Evolutionary conservation across 441 rosid genomes (phyloP), one percentile per base, ranked within the genome.

Genomic region (Pelargonium fulgidum): DNA sequence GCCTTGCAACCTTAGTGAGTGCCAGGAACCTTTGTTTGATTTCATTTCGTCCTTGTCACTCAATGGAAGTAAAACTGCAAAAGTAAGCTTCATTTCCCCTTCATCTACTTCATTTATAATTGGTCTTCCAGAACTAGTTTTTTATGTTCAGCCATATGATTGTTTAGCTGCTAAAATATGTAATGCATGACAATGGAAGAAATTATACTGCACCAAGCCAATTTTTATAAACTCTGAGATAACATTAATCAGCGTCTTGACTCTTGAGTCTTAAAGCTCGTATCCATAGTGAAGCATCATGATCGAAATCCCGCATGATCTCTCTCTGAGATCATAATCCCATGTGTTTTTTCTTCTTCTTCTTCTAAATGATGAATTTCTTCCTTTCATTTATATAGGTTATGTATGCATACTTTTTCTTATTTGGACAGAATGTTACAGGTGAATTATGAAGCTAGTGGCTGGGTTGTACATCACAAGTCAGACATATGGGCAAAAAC

Each of bases 401-500:
- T 17, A 22, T 2, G 24, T 59, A 10, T 66, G 70, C 52, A 8
- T 42, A 47, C 13, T 29, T 62, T 68, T 56, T 66, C 58, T 64
- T 67, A 13, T 47, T 16, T 45, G 36, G 24, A 63, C 26, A 3
- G 59, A 26, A 45, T 68, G 65, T 59, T 47, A 41, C 82, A 88
- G 93, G 86, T 86, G 78, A 88, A 86, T 76, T 88, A 88, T 59
- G 85, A 81, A 72, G 83, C 87, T 72, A 78, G 77, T 67, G 93
- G 93, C 70, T 88, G 90, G 89, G 93, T 88, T 42, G 84, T 75
- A 52, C 93, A 88, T 80, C 91, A 86, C 78, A 82, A 83, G 36
- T 73, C 91, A 42, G 93, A 88, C 75, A 62, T 88, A 66, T 88
- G 93, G 93, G 89, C 88, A 0, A 88, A 85, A 78, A 81, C 93